Percentiles rank a stretch among this genome's conserved stretches.
Evolutionary conservation across 805 yeast species (phyloP).

Genomic region (Middelhovenomyces tepae): DNA sequence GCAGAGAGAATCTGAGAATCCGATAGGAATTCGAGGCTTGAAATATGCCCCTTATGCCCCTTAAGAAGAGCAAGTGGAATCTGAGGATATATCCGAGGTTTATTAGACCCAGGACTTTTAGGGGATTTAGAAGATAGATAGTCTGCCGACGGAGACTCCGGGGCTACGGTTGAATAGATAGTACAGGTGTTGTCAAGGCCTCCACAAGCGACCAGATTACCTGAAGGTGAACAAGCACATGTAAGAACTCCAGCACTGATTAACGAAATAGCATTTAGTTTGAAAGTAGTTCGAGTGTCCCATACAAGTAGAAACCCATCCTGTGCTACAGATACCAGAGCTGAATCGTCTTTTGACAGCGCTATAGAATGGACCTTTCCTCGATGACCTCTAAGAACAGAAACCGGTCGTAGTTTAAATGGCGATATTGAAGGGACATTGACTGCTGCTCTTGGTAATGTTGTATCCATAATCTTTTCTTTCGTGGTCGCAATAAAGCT

Average conservation of each 20-base stretch:
- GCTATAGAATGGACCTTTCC: conserved; percentile 61
- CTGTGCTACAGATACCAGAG: conserved; percentile 65
- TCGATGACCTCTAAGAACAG: conserved; percentile 49
- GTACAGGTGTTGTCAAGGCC: conserved; percentile 78
- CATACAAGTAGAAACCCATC: conserved; percentile 81
- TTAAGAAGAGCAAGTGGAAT: conserved; percentile 48
- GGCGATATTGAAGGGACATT: conserved; percentile 11
- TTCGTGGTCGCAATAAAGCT: conserved; percentile 7
- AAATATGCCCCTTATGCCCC: conserved; percentile 77
- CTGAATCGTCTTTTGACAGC: conserved; percentile 59
- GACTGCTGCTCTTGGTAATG: conserved; percentile 6
- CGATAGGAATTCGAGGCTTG: conserved; percentile 60
- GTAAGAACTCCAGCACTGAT: conserved; percentile 74
- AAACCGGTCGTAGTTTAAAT: conserved; percentile 5
- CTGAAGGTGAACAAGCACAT: conserved; percentile 64
- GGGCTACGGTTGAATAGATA: conserved; percentile 37
- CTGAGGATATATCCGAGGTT: conserved; percentile 31
- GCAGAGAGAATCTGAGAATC: conserved; percentile 53
- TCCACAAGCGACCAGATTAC: conserved; percentile 62
- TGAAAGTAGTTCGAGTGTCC: conserved; percentile 69
- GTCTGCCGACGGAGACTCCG: not conserved
- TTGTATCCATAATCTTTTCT: conserved; percentile 11
- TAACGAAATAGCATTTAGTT: conserved; percentile 58
- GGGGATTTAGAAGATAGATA: conserved; percentile 18
- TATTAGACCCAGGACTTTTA: not conserved